Evolutionary conservation across 2,329 filamentous ascomycete species (phyloP).

Genomic region (Pseudodiploospora longispora): DNA sequence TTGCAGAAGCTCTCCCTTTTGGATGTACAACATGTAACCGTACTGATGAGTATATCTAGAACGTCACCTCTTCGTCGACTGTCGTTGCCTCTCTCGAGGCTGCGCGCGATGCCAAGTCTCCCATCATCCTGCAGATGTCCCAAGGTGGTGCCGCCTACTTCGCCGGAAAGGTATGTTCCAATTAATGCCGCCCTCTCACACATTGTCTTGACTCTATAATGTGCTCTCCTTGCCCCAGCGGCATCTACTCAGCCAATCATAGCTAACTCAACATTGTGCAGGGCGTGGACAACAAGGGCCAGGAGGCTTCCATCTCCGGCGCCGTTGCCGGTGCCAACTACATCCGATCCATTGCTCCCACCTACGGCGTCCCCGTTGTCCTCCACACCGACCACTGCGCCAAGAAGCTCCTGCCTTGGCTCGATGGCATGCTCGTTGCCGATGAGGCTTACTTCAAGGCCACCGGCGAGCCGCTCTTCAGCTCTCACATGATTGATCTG

Average conservation of each 20-base stretch:
- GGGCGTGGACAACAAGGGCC: conserved; percentile 73
- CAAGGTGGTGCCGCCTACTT: conserved; percentile 93
- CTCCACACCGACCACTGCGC: conserved; percentile 98
- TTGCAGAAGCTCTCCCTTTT: not conserved
- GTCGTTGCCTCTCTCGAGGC: conserved; percentile 82
- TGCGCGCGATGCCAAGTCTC: conserved; percentile 82
- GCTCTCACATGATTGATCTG: conserved; percentile 96
- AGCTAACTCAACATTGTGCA: conserved; percentile 6
- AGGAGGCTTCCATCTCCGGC: conserved; percentile 82
- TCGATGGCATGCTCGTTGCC: conserved; percentile 90
- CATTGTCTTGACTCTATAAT: no score
- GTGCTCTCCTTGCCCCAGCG: no score
- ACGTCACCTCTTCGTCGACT: conserved; percentile 84
- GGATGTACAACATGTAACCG: not conserved
- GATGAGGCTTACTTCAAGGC: conserved; percentile 95
- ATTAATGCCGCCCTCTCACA: not conserved
- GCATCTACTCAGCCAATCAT: no score
- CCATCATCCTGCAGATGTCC: conserved; percentile 87
- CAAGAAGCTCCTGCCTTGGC: conserved; percentile 98
- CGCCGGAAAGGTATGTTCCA: conserved; percentile 61
- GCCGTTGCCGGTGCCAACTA: conserved; percentile 86
- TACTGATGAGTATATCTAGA: conserved; percentile 29
- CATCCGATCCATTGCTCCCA: conserved; percentile 78
- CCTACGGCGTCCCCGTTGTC: conserved; percentile 84
- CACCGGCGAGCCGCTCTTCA: conserved; percentile 88